phyloP scores from a whole-genome alignment of 1,139 yeast genomes.

The Waltiozyma solani region DNA sequence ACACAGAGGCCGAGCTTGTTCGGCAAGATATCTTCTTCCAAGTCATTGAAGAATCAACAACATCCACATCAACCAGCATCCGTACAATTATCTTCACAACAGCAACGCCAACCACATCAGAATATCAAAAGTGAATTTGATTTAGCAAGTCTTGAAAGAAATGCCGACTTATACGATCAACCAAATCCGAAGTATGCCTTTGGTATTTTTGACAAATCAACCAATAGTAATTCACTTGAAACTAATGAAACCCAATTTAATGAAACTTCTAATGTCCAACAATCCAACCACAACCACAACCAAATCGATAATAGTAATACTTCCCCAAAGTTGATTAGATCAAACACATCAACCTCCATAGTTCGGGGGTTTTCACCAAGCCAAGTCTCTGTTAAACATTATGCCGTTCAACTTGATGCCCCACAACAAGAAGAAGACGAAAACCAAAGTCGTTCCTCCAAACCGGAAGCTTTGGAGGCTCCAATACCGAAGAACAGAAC shows the following conservation, averaged over 20 bases:
- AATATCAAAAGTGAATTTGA: background rate
- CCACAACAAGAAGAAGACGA: background rate
- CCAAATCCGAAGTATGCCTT: conserved; percentile 20
- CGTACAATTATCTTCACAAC: background rate
- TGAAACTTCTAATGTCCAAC: conserved; percentile 1
- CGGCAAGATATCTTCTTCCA: conserved; percentile 17
- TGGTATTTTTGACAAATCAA: conserved; percentile 12
- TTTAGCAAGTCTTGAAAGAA: conserved; percentile 2
- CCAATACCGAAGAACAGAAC: background rate
- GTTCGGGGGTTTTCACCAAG: conserved; percentile 38
- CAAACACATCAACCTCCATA: conserved; percentile 28
- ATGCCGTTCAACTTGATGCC: too few species aligned
- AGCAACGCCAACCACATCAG: background rate
- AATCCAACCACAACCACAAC: conserved; percentile 1
- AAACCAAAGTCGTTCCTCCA: background rate
- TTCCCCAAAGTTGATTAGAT: conserved; percentile 15
- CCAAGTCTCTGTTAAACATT: conserved; percentile 19
- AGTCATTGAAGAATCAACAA: conserved; percentile 11
- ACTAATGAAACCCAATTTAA: conserved; percentile 1
- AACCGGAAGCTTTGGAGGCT: background rate
- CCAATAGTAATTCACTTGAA: background rate
- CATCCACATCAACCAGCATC: background rate
- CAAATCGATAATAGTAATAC: background rate
- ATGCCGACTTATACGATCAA: conserved; percentile 18
- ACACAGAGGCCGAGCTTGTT: conserved; percentile 9